phyloP scores from a whole-genome alignment of 1,139 yeast species.

The Chernovozyma sophiae-reginae region DNA sequence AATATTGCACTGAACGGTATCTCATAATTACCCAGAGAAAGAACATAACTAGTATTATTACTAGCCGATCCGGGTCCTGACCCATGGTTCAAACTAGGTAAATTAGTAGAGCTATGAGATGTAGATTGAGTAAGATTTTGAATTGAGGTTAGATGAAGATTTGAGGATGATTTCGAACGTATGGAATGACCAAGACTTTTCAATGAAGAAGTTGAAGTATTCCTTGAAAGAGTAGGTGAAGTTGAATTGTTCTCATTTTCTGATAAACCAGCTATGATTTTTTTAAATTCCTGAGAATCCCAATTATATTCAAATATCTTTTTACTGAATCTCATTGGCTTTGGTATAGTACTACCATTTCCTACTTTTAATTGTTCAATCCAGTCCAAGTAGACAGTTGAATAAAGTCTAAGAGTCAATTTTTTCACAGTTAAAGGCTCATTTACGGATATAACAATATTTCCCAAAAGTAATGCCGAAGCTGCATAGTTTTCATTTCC shows the following conservation, averaged over 20 bases:
- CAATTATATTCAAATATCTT: constrained; percentile 71
- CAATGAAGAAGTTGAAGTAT: constrained; percentile 32
- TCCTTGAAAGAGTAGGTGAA: constrained; percentile 13
- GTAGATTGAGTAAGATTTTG: constrained; percentile 2
- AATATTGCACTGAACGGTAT: constrained; percentile 82
- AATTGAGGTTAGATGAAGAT: constrained; percentile 1
- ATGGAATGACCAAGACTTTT: constrained; percentile 27
- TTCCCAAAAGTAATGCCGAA: constrained; percentile 71
- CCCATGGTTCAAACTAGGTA: constrained; percentile 5
- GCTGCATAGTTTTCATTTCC: constrained; percentile 78
- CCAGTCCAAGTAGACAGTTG: constrained; percentile 60
- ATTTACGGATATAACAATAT: constrained; percentile 66
- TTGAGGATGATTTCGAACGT: constrained; percentile 20
- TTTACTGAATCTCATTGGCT: constrained; percentile 58
- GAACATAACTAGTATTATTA: constrained; percentile 19
- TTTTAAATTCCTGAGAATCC: constrained; percentile 58
- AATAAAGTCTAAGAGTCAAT: constrained; percentile 58
- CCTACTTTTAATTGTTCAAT: constrained; percentile 45
- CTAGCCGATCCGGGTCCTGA: not conserved
- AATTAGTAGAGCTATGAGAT: not conserved
- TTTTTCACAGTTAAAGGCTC: constrained; percentile 73
- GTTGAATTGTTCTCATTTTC: not conserved
- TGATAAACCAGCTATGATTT: constrained; percentile 2
- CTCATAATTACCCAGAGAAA: constrained; percentile 79
- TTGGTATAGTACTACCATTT: constrained; percentile 40